Evolutionary conservation across 2,329 filamentous ascomycete species (phyloP).

Genomic region (Cryphonectria naterciae): DNA sequence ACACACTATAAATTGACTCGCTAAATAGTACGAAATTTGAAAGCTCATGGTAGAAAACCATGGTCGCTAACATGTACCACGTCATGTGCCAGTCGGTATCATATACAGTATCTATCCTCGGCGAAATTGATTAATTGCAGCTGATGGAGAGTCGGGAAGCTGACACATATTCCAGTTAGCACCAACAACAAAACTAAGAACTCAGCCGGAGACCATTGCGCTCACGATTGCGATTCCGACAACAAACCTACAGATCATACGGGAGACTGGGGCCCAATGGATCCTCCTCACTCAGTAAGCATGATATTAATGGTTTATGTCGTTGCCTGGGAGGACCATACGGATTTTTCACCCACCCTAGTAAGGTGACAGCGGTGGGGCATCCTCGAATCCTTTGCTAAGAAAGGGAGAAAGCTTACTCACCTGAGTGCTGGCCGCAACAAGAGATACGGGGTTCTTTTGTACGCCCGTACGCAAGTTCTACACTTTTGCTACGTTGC

Average conservation of each 20-base stretch:
- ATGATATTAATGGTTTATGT: conserved; percentile 4
- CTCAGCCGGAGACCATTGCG: not conserved
- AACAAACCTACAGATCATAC: not conserved
- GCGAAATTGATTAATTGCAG: conserved; percentile 35
- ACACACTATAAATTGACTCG: not conserved
- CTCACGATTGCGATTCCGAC: not conserved
- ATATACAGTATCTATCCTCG: conserved; percentile 40
- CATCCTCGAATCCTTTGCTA: not conserved
- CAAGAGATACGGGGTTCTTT: not conserved
- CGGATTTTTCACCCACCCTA: not conserved
- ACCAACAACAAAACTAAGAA: not conserved
- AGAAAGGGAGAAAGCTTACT: not conserved
- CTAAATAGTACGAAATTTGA: not conserved
- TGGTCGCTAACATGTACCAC: too few species aligned
- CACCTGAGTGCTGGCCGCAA: not conserved
- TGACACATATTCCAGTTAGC: not conserved
- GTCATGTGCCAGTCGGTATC: conserved; percentile 10
- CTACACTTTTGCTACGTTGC: not conserved
- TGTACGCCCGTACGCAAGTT: not conserved
- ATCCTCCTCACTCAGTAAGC: conserved; percentile 1
- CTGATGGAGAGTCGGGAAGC: not conserved
- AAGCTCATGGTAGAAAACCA: not conserved
- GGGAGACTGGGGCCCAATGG: not conserved
- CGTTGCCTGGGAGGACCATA: conserved; percentile 6
- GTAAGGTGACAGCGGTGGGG: not conserved